A percentile compares a stretch with the other conserved stretches of the same genome.
phyloP scores from a whole-genome alignment of 1,284 basidiomycete genomes.

The Kwoniella shivajii region DNA sequence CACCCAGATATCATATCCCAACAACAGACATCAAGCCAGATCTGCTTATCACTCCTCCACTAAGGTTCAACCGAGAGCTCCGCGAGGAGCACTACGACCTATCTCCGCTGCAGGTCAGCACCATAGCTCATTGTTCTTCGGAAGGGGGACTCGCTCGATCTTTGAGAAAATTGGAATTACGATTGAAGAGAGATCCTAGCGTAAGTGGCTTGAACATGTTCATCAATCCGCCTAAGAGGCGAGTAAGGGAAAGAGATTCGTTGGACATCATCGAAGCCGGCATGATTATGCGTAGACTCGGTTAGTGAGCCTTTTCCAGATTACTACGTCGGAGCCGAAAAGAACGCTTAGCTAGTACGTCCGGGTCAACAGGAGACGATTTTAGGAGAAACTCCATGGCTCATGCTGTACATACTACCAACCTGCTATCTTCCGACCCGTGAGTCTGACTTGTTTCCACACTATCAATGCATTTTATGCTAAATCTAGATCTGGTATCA shows the following conservation, averaged over 20 bases:
- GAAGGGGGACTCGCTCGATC: slow-evolving; percentile 14
- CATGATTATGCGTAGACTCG: neutral
- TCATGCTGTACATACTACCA: slow-evolving; percentile 25
- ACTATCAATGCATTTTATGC: too few relatives aligned
- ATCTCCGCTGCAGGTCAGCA: neutral
- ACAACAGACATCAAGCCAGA: neutral
- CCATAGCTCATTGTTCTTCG: slow-evolving; percentile 11
- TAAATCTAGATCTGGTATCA: neutral
- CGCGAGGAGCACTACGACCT: too few relatives aligned
- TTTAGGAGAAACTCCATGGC: slow-evolving; percentile 10
- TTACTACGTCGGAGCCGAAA: neutral
- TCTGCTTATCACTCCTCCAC: neutral
- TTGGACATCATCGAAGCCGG: neutral
- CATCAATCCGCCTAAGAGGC: slow-evolving; percentile 13
- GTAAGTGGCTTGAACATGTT: slow-evolving; percentile 16
- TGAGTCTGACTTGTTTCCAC: slow-evolving; percentile 8
- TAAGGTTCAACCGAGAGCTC: neutral
- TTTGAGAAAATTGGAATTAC: neutral
- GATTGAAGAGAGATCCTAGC: neutral
- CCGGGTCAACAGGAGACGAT: slow-evolving; percentile 1
- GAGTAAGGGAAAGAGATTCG: neutral
- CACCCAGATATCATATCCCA: neutral
- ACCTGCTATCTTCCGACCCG: slow-evolving; percentile 17
- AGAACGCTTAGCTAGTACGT: neutral
- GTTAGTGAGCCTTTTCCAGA: neutral